A percentile compares a stretch with the other conserved stretches of the same genome.
Conservation (phyloP, 2,329 filamentous ascomycete genomes). For the Fusarium austroafricanum region DNA sequence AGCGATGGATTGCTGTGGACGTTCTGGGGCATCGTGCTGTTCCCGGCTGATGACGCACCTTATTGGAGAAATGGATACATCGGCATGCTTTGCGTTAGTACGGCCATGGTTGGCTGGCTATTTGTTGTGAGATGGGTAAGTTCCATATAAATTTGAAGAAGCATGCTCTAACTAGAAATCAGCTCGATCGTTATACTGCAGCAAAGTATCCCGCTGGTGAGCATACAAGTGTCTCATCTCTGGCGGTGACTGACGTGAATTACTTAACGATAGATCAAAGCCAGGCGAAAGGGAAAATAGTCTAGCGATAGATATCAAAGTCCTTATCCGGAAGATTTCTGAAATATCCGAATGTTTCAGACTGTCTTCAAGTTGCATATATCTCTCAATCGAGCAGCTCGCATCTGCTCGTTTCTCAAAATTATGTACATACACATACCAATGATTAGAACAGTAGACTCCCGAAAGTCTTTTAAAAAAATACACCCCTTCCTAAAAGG, state of each 20-base stretch:
- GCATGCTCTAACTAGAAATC: rapidly evolving
- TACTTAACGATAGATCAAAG: neutral
- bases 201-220: conserved; percentile 12
- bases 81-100: conserved; percentile 39
- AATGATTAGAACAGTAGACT: too few species aligned
- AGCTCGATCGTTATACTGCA: conserved; percentile 25
- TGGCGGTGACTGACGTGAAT: neutral
- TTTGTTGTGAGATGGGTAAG: conserved; percentile 39
- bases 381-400: too few species aligned
- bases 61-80: conserved; percentile 53
- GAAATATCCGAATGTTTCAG: too few species aligned
- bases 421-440: too few species aligned
- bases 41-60: conserved; percentile 56
- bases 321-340: too few species aligned
- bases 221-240: neutral
- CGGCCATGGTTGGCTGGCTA: conserved; percentile 12
- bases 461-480: too few species aligned
- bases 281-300: too few species aligned
- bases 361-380: too few species aligned
- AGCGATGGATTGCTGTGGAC: conserved; percentile 56
- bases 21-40: conserved; percentile 59
- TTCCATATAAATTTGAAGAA: rapidly evolving
- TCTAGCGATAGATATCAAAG: too few species aligned
- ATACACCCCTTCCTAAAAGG: too few species aligned
- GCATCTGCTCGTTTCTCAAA: too few species aligned